These are phyloP conservation scores for Colletotrichum cereale DNA, from an alignment of 2,329 filamentous ascomycete species.

Conservation along the genomic window DNA sequence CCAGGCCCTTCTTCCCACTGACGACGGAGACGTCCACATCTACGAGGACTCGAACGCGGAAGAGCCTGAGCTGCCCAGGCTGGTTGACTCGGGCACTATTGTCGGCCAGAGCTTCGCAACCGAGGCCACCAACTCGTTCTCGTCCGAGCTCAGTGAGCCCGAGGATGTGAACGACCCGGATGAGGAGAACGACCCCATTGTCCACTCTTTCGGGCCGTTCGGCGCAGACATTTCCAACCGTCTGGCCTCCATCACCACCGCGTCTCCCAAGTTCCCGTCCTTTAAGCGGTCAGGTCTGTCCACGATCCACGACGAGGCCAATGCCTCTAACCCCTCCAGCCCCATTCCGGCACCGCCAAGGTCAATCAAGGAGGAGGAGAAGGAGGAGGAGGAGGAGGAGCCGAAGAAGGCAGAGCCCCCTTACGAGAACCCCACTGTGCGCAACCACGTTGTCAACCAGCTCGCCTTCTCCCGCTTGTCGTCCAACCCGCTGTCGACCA, in stretches of 20 bases:
- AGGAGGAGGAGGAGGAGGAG: slow-evolving; percentile 32
- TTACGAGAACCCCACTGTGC: slow-evolving; percentile 58
- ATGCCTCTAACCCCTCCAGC: slow-evolving; percentile 29
- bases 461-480: slow-evolving; percentile 94
- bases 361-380: slow-evolving; percentile 22
- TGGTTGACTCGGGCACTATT: slow-evolving; percentile 39
- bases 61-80: slow-evolving; percentile 55
- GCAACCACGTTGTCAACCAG: slow-evolving; percentile 94
- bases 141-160: slow-evolving; percentile 68
- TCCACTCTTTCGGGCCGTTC: slow-evolving; percentile 93
- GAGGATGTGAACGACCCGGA: slow-evolving; percentile 71
- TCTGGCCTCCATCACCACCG: slow-evolving; percentile 81
- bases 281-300: slow-evolving; percentile 37
- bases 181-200: slow-evolving; percentile 93
- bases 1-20: slow-evolving; percentile 57
- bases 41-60: slow-evolving; percentile 43
- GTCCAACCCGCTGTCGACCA: slow-evolving; percentile 89
- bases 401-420: slow-evolving; percentile 39
- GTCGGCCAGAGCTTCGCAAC: slow-evolving; percentile 62
- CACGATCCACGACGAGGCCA: slow-evolving; percentile 25
- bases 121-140: slow-evolving; percentile 65
- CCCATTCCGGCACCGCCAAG: slow-evolving; percentile 34
- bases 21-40: slow-evolving; percentile 42
- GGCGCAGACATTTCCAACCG: slow-evolving; percentile 87
- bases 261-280: slow-evolving; percentile 67